Evolutionary conservation across 768 basidiomycete genomes (phyloP).

Genomic region (Termitomyces eurrhizus): DNA sequence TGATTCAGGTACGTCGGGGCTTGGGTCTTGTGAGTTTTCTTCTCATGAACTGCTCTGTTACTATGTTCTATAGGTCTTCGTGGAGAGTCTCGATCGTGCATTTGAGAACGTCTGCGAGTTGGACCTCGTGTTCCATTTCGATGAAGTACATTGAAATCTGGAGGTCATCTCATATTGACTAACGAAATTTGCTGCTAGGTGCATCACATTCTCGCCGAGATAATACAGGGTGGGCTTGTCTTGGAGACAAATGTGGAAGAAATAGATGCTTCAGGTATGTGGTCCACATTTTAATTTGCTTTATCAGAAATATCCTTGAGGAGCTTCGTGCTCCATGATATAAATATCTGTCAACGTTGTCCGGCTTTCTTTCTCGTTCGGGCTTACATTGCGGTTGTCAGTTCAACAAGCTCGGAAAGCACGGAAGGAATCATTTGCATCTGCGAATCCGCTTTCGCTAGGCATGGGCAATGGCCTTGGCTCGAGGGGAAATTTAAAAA

Average conservation of each 20-base stretch:
- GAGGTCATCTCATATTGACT: neutral
- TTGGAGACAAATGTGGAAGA: constrained; percentile 93
- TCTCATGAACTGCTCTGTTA: neutral
- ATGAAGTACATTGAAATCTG: constrained; percentile 59
- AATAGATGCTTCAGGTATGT: constrained; percentile 67
- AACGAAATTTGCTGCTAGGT: constrained; percentile 48
- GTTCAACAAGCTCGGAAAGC: constrained; percentile 68
- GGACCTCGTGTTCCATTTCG: constrained; percentile 97
- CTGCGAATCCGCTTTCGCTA: constrained; percentile 80
- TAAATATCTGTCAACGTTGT: neutral
- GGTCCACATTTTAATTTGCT: neutral
- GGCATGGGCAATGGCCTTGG: constrained; percentile 59
- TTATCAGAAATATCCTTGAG: neutral
- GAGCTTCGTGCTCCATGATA: neutral
- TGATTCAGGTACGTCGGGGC: constrained; percentile 73
- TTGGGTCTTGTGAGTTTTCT: neutral
- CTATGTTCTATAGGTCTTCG: constrained; percentile 71
- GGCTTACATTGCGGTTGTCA: constrained; percentile 26
- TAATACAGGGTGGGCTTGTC: constrained; percentile 95
- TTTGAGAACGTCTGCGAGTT: constrained; percentile 99
- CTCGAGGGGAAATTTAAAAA: constrained; percentile 57
- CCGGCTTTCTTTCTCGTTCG: neutral
- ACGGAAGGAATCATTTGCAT: constrained; percentile 72
- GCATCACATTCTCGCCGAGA: constrained; percentile 92
- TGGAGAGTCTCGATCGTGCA: constrained; percentile 91